These are phyloP conservation scores for Penicillium sp. DNA, from an alignment of 2,329 filamentous ascomycete genomes.

Conservation along the genomic window DNA sequence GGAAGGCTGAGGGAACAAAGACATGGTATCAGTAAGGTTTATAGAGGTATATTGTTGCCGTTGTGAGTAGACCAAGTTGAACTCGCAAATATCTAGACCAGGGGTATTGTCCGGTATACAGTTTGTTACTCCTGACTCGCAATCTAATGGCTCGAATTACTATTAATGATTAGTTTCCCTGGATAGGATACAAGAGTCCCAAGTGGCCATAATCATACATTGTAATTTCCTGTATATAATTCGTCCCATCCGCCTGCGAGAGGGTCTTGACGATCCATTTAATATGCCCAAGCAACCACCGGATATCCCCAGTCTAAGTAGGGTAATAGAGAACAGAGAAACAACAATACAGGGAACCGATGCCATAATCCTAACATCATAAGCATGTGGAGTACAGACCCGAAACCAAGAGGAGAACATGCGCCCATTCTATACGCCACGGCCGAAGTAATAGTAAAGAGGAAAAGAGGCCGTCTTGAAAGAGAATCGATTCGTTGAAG, in stretches of 20 bases:
- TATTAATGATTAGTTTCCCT: no score
- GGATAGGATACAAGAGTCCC: background rate
- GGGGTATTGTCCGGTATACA: no score
- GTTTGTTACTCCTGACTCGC: no score
- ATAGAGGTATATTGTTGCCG: background rate
- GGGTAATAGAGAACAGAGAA: background rate
- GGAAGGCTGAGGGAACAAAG: background rate
- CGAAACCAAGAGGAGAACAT: conserved; percentile 18
- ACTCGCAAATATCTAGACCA: no score
- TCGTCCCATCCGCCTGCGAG: conserved; percentile 23
- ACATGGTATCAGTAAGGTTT: no score
- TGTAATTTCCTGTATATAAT: background rate
- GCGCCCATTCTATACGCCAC: conserved; percentile 28
- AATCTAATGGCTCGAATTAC: no score
- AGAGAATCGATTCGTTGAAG: background rate
- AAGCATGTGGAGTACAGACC: background rate
- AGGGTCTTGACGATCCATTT: conserved; percentile 4
- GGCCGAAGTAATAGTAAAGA: background rate
- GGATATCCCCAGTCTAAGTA: background rate
- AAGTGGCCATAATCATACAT: background rate
- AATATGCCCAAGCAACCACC: background rate
- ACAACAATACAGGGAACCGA: conserved; percentile 22
- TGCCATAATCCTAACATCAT: background rate
- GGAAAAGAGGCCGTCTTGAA: background rate
- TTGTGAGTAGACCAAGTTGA: no score